These are phyloP conservation scores for Microdochium trichocladiopsis DNA, from an alignment of 2,329 filamentous ascomycete species.

Conservation along the genomic window DNA sequence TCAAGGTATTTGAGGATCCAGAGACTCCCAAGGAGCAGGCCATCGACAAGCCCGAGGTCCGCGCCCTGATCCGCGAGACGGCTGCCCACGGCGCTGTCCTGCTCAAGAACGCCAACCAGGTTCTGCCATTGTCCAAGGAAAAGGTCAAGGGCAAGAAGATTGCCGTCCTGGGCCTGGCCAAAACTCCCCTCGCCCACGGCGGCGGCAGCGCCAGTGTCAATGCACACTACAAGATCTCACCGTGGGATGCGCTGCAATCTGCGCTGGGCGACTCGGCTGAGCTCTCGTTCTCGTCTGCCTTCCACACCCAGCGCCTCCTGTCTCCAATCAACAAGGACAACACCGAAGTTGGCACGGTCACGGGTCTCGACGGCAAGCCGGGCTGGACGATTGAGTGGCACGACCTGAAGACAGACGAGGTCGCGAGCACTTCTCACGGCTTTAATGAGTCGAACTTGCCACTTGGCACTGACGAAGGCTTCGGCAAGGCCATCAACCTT, in stretches of 20 bases:
- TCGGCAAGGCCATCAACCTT: conserved; percentile 19
- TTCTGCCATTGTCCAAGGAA: conserved; percentile 43
- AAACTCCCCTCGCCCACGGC: conserved; percentile 8
- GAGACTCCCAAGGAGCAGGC: conserved; percentile 17
- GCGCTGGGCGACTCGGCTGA: conserved; percentile 6
- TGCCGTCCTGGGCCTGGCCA: conserved; percentile 10
- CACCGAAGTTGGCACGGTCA: conserved; percentile 13
- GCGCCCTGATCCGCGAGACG: conserved; percentile 39
- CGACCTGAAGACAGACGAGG: conserved; percentile 14
- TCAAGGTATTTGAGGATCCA: conserved; percentile 11
- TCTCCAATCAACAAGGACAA: conserved; percentile 12
- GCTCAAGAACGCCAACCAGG: conserved; percentile 51
- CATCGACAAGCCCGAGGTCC: conserved; percentile 21
- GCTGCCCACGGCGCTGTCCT: conserved; percentile 55
- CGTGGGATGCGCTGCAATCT: conserved; percentile 7
- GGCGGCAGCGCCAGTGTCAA: conserved; percentile 8
- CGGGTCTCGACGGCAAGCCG: conserved; percentile 21
- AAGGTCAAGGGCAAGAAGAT: conserved; percentile 20
- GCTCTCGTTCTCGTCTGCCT: conserved; percentile 14
- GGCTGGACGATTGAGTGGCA: conserved; percentile 23
- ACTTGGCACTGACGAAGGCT: conserved; percentile 14
- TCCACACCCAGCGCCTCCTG: conserved; percentile 10
- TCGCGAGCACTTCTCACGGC: conserved; percentile 14
- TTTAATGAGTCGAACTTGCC: conserved; percentile 14
- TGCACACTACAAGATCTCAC: conserved; percentile 8